Evolutionary conservation across 805 yeast genomes (phyloP).

Genomic region (Henningerozyma blattae): DNA sequence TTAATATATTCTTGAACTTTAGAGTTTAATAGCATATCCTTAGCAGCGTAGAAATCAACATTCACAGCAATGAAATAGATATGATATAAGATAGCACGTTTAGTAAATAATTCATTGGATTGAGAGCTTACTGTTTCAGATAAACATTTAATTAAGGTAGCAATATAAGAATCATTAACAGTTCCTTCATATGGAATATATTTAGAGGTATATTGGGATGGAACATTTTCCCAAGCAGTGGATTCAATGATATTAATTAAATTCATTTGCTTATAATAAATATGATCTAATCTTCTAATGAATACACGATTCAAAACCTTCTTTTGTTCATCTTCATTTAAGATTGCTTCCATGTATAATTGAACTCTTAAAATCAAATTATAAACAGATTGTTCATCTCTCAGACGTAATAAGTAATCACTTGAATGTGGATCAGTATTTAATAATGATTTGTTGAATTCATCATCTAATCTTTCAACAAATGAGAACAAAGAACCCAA

Average conservation of each 20-base stretch:
- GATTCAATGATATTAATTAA: slow-evolving; percentile 60
- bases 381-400: slow-evolving; percentile 74
- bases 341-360: slow-evolving; percentile 62
- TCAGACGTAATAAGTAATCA: slow-evolving; percentile 82
- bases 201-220: slow-evolving; percentile 13
- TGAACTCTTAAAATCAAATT: slow-evolving; percentile 73
- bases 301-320: slow-evolving; percentile 64
- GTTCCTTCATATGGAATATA: slow-evolving; percentile 18
- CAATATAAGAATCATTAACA: slow-evolving; percentile 31
- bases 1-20: slow-evolving; percentile 77
- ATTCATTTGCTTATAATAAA: slow-evolving; percentile 80
- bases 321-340: slow-evolving; percentile 34
- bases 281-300: slow-evolving; percentile 77
- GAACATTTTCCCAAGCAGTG: slow-evolving; percentile 56
- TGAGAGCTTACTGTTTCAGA: slow-evolving; percentile 56
- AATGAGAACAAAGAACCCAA: slow-evolving; percentile 78
- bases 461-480: slow-evolving; percentile 91
- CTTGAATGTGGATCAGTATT: slow-evolving; percentile 89
- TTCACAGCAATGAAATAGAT: slow-evolving; percentile 88
- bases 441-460: slow-evolving; percentile 77
- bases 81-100: slow-evolving; percentile 73
- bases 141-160: slow-evolving; percentile 51
- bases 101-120: slow-evolving; percentile 54
- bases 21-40: slow-evolving; percentile 78
- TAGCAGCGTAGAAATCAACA: slow-evolving; percentile 71